These are phyloP conservation scores for Fraxinus excelsior DNA, from an alignment of 257 asterid species.

Conservation along the genomic window DNA sequence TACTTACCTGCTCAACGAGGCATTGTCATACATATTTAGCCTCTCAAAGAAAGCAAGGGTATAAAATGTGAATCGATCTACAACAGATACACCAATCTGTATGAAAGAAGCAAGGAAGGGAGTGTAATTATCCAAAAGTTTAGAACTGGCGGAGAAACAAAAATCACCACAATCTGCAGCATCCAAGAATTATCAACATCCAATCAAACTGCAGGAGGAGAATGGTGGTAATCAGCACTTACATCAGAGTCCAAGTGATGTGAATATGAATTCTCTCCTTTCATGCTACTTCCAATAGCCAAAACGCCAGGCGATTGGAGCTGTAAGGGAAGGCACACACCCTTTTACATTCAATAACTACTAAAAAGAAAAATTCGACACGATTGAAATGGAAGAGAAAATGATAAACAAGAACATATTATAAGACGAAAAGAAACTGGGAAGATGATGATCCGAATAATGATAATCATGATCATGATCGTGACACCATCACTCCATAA, in stretches of 20 bases:
- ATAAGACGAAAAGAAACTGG: no score
- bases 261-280: slow-evolving; percentile 96
- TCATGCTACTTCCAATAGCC: slow-evolving; percentile 97
- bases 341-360: slow-evolving; percentile 8
- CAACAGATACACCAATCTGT: slow-evolving; percentile 98
- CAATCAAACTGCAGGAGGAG: slow-evolving; percentile 9
- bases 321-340: slow-evolving; percentile 45
- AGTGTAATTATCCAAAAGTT: slow-evolving; percentile 10
- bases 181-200: slow-evolving; percentile 20
- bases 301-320: slow-evolving; percentile 97
- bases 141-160: slow-evolving; percentile 2
- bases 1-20: slow-evolving; percentile 83
- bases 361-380: slow-evolving; percentile 14
- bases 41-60: slow-evolving; percentile 98
- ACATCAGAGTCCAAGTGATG: slow-evolving; percentile 97
- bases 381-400: slow-evolving; percentile 13
- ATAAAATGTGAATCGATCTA: slow-evolving; percentile 89
- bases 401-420: no score
- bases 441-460: no score
- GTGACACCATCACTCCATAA: no score
- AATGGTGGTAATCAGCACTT: slow-evolving; percentile 31
- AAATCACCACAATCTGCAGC: neutral
- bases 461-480: no score
- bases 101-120: slow-evolving; percentile 28
- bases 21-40: slow-evolving; percentile 90